These are phyloP conservation scores for Tubosaeta sp. DNA, from an alignment of 768 basidiomycete genomes.

Conservation along the genomic window DNA sequence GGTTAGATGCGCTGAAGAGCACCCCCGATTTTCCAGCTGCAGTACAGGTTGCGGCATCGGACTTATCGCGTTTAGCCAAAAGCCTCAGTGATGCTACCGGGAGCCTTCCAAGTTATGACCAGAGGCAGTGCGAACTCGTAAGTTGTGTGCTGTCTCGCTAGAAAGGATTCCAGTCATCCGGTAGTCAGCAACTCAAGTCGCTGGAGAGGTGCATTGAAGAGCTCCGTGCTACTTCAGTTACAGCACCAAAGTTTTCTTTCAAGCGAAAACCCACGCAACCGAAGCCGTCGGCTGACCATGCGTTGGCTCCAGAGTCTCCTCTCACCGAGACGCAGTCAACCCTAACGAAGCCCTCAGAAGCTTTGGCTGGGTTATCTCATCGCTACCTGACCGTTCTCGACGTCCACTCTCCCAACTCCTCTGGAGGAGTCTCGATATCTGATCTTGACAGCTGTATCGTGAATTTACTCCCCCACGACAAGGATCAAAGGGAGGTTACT, in stretches of 20 bases:
- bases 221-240: constrained; percentile 40
- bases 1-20: constrained; percentile 39
- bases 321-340: constrained; percentile 1
- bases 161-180: constrained; percentile 9
- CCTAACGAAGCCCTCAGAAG: constrained; percentile 29
- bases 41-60: constrained; percentile 43
- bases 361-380: constrained; percentile 43
- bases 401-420: constrained; percentile 34
- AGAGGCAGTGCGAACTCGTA: constrained; percentile 66
- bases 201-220: constrained; percentile 55
- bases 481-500: constrained; percentile 8
- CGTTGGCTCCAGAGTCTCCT: not conserved
- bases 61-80: constrained; percentile 58
- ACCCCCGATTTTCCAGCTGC: constrained; percentile 26
- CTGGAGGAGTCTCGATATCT: constrained; percentile 55
- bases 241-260: constrained; percentile 67
- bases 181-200: constrained; percentile 57
- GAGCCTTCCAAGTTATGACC: constrained; percentile 69
- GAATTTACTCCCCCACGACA: constrained; percentile 45
- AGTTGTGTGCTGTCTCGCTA: constrained; percentile 21
- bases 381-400: constrained; percentile 40
- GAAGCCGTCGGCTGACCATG: constrained; percentile 6
- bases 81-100: constrained; percentile 59
- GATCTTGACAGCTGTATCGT: constrained; percentile 67
- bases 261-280: constrained; percentile 43